These are phyloP conservation scores for Erigeron philadelphicus DNA, from an alignment of 140 eudicot genomes.

Conservation along the genomic window DNA sequence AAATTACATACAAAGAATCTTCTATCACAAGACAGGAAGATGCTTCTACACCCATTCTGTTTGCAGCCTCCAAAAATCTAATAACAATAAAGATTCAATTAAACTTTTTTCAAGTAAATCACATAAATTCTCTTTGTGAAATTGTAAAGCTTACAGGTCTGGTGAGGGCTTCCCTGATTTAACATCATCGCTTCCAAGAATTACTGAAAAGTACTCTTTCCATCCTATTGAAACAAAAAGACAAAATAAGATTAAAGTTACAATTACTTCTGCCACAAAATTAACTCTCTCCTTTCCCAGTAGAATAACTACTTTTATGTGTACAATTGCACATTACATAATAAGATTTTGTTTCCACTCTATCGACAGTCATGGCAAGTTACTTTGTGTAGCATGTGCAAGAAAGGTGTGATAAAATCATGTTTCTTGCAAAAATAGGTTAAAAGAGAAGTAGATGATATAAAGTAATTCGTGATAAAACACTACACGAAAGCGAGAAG, in stretches of 20 bases:
- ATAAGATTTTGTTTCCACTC: no score
- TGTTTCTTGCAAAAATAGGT: no score
- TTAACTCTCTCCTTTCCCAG: not conserved
- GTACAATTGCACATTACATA: no score
- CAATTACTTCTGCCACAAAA: not conserved
- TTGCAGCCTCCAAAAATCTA: slow-evolving; percentile 93
- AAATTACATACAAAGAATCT: slow-evolving; percentile 64
- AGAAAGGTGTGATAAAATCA: no score
- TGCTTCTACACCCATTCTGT: slow-evolving; percentile 54
- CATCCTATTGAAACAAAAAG: slow-evolving; percentile 47
- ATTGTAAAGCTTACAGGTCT: slow-evolving; percentile 51
- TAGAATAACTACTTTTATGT: no score
- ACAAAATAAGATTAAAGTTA: not conserved
- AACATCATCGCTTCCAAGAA: slow-evolving; percentile 88
- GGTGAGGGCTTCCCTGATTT: slow-evolving; percentile 89
- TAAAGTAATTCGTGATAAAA: not conserved
- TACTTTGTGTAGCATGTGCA: no score
- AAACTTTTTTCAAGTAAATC: not conserved
- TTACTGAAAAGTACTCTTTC: slow-evolving; percentile 51
- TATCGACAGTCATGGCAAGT: no score
- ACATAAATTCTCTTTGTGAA: not conserved
- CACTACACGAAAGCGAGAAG: not conserved
- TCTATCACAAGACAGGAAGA: slow-evolving; percentile 71
- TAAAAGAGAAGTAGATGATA: no score
- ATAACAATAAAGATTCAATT: not conserved